These are phyloP conservation scores for Phaeosphaeria sp. DNA, from an alignment of 2,329 filamentous ascomycete species.

Conservation along the genomic window DNA sequence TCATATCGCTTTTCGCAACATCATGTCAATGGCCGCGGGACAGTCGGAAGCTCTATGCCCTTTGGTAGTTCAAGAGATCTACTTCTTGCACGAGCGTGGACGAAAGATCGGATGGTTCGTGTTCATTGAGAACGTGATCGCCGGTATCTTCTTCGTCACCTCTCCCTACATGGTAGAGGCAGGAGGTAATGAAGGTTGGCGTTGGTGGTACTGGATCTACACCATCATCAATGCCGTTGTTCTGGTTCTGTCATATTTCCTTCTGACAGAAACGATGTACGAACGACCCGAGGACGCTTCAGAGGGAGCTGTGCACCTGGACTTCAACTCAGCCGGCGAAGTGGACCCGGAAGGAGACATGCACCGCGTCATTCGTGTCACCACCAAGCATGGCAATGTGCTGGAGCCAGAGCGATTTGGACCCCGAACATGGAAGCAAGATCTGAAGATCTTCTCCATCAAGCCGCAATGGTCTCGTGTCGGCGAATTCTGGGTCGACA, in stretches of 20 bases:
- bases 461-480: background rate
- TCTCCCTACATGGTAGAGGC: constrained; percentile 15
- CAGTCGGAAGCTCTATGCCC: constrained; percentile 18
- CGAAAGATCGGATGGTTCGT: constrained; percentile 5
- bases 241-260: constrained; percentile 11
- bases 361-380: background rate
- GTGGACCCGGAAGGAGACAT: background rate
- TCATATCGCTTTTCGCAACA: constrained; percentile 15
- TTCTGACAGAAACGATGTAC: constrained; percentile 16
- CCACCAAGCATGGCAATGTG: background rate
- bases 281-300: constrained; percentile 1
- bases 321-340: constrained; percentile 7
- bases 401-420: background rate
- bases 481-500: background rate
- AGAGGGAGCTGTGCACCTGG: background rate
- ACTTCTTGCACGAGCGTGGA: constrained; percentile 15
- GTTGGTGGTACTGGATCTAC: constrained; percentile 19
- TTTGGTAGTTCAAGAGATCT: constrained; percentile 15
- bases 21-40: constrained; percentile 20
- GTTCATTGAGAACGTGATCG: constrained; percentile 9
- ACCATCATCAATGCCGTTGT: constrained; percentile 11
- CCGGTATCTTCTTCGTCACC: constrained; percentile 13
- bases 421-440: background rate
- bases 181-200: constrained; percentile 18
- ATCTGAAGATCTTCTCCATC: background rate